Evolutionary conservation across 805 yeast genomes (phyloP).

Genomic region (Kuraishia ogatae): DNA sequence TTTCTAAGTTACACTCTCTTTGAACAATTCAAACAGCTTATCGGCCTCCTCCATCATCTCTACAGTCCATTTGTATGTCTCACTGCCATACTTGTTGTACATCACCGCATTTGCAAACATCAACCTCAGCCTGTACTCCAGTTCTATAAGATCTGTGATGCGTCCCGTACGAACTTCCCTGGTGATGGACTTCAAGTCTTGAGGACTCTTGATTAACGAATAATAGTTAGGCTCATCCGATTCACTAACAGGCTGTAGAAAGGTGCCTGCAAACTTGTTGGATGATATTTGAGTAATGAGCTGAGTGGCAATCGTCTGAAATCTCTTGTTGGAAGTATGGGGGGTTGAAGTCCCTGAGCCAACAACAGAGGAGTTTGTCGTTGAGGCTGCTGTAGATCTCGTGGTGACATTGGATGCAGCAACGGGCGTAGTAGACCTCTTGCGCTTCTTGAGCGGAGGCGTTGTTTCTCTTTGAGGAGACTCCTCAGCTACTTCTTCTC

Average conservation of each 20-base stretch:
- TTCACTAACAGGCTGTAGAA: constrained; percentile 58
- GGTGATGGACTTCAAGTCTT: constrained; percentile 58
- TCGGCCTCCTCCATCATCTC: constrained; percentile 67
- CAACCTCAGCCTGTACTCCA: constrained; percentile 60
- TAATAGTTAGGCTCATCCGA: constrained; percentile 65
- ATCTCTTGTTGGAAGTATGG: constrained; percentile 33
- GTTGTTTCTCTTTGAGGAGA: not conserved
- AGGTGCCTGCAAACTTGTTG: constrained; percentile 67
- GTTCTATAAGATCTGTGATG: constrained; percentile 36
- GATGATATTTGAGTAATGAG: constrained; percentile 58
- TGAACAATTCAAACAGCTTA: constrained; percentile 46
- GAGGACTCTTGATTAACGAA: constrained; percentile 51
- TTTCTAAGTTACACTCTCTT: constrained; percentile 25
- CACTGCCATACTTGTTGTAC: constrained; percentile 65
- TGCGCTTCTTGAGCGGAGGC: not conserved
- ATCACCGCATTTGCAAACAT: constrained; percentile 83
- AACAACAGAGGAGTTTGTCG: not conserved
- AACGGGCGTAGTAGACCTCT: not conserved
- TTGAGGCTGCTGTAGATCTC: not conserved
- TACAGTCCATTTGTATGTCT: constrained; percentile 49
- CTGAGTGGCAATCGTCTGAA: constrained; percentile 54
- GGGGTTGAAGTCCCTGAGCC: not conserved
- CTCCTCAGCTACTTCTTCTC: not conserved
- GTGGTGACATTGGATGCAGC: not conserved
- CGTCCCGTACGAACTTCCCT: constrained; percentile 49